Evolutionary conservation across 352 stramenopile genomes (phyloP).

Genomic region (Paralagenidium karlingii): DNA sequence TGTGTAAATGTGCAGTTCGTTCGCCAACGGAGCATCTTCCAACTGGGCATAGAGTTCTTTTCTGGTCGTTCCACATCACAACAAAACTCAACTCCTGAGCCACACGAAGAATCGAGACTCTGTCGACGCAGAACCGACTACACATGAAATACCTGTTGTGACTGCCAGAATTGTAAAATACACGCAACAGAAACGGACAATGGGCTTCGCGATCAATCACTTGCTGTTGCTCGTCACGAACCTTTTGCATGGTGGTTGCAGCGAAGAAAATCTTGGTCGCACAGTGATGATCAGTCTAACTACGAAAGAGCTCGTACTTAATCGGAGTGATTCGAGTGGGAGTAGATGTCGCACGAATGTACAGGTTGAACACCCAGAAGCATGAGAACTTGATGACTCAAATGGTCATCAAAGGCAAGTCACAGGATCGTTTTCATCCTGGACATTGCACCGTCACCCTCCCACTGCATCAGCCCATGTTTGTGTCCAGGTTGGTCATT

Average conservation of each 20-base stretch:
- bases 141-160: conserved; percentile 27
- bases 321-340: too few species aligned
- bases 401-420: not conserved
- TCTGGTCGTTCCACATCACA: too few species aligned
- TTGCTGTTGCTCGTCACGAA: too few species aligned
- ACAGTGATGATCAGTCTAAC: not conserved
- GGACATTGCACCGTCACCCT: too few species aligned
- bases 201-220: conserved; percentile 47
- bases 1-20: conserved; percentile 65
- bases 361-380: too few species aligned
- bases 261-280: not conserved
- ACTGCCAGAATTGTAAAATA: conserved; percentile 39
- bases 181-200: conserved; percentile 52
- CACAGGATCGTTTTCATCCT: not conserved
- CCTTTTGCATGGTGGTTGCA: not conserved
- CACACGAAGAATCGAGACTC: not conserved
- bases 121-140: not conserved
- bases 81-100: too few species aligned
- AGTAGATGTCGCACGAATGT: too few species aligned
- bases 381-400: too few species aligned
- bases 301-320: too few species aligned
- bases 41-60: conserved; percentile 41
- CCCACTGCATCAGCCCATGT: too few species aligned
- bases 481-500: too few species aligned
- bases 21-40: conserved; percentile 28